These are phyloP conservation scores for Flaveria ramosissima DNA, from an alignment of 129 eudicot genomes.

Conservation along the genomic window DNA sequence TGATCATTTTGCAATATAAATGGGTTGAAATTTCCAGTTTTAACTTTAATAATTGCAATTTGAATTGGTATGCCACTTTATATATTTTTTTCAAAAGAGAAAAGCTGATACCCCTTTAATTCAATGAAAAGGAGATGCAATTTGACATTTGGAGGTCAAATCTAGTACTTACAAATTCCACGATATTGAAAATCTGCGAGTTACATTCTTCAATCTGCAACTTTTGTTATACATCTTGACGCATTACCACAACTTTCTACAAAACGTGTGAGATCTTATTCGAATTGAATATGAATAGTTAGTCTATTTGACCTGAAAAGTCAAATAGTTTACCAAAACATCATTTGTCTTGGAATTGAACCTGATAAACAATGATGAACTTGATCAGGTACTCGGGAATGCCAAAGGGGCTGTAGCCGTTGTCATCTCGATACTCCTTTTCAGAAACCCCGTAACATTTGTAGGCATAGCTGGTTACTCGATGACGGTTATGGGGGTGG, in stretches of 20 bases:
- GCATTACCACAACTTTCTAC: too few relatives aligned
- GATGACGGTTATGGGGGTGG: slow-evolving; percentile 89
- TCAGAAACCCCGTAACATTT: slow-evolving; percentile 81
- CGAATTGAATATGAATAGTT: neutral
- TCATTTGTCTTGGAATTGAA: neutral
- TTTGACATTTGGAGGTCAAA: slow-evolving; percentile 16
- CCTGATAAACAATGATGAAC: neutral
- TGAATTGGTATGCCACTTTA: neutral
- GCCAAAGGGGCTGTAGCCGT: slow-evolving; percentile 99
- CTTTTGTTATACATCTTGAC: neutral
- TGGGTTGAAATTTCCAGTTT: neutral
- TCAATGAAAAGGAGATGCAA: neutral
- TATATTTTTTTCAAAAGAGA: neutral
- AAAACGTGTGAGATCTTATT: neutral
- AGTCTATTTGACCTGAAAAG: neutral
- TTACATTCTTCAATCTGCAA: neutral
- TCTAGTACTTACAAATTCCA: too few relatives aligned
- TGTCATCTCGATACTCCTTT: slow-evolving; percentile 84
- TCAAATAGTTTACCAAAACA: slow-evolving; percentile 9
- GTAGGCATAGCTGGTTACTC: slow-evolving; percentile 86
- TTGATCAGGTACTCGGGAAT: slow-evolving; percentile 79
- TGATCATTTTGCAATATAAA: neutral
- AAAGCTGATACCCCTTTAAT: neutral
- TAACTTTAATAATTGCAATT: neutral
- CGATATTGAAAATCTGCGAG: neutral